Base-by-base conservation (phyloP, 345 rosid genomes). In the Eutrema yunnanense region DNA sequence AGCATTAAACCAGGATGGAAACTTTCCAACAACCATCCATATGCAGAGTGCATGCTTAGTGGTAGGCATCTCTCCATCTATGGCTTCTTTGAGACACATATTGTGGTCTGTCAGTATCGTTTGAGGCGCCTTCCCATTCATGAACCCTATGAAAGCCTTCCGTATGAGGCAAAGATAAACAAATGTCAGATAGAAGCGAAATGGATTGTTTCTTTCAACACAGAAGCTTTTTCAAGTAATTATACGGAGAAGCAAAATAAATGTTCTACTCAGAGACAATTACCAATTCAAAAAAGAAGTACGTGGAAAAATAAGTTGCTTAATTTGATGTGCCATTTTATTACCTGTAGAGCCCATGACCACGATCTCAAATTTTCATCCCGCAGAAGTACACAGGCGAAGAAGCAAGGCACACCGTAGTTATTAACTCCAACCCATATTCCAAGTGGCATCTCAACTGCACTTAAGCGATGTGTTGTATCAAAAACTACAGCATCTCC, bases 271-370 rank as follows among this genome's bases (percentile, higher is more conserved):
- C 12, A 44, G 8, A 29, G 49, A 59, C 11, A 34, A 27, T 46
- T 27, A 30, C 44, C 36, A 38, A 30, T 16, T 14, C 4, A 4
- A 58, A 33, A 59, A 5, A 33, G 46, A 59, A 43, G 53, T 38
- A 49, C 29, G 6, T 30, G 60, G 42, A 32, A 16, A 40, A 8
- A 3, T 10, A 59, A 50, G 8, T 30, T 62, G 13, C 26, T 9
- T 4, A 10, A 26, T 38, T 26, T 30, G 4, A 29, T 54, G 43
- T 9, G 49, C 3, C 26, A 71, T 6, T 71, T n/a, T 56, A 49
- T 82, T 89, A 93, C 98, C 97, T 94, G 92, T 73, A 89, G 75
- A 37, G 98, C 97, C 98, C 98, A 94, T 16, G 96, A 91, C 57
- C 88, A 79, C 0, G 98, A 88, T 74, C 91, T 85, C 69, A 78